Conservation (phyloP, 2,329 filamentous ascomycete species). For the Pseudonectria foliicola region DNA sequence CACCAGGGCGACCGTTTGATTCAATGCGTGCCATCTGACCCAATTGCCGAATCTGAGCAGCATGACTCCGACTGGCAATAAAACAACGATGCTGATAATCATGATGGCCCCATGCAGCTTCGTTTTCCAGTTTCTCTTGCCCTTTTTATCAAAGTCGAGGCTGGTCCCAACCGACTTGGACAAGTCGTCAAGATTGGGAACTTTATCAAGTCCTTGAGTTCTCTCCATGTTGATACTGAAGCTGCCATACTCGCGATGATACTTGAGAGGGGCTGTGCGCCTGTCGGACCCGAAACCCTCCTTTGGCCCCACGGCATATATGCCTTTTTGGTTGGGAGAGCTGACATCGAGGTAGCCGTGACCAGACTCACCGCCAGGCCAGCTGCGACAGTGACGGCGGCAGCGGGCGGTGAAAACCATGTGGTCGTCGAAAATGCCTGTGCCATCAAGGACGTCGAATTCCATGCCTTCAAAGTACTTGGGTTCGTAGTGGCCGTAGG, state of each 20-base stretch:
- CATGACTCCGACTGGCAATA: constrained; percentile 50
- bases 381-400: constrained; percentile 42
- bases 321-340: constrained; percentile 40
- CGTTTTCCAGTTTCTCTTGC: constrained; percentile 31
- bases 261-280: constrained; percentile 37
- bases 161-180: constrained; percentile 30
- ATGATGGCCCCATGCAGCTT: constrained; percentile 44
- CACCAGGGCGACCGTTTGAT: constrained; percentile 43
- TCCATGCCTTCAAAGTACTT: constrained; percentile 36
- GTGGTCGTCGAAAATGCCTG: constrained; percentile 38
- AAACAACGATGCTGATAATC: constrained; percentile 46
- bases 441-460: constrained; percentile 38
- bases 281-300: constrained; percentile 37
- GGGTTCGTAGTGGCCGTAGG: constrained; percentile 46
- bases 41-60: constrained; percentile 44
- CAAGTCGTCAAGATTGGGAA: constrained; percentile 31
- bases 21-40: constrained; percentile 47
- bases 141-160: constrained; percentile 23
- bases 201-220: constrained; percentile 38
- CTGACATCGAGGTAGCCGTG: constrained; percentile 43
- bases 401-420: constrained; percentile 47
- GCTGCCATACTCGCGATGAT: constrained; percentile 45
- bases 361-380: constrained; percentile 28
- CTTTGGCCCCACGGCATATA: constrained; percentile 50
- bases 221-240: constrained; percentile 50